Base-by-base conservation (phyloP, 148 eudicot genomes). In the Camellia granthamiana region DNA sequence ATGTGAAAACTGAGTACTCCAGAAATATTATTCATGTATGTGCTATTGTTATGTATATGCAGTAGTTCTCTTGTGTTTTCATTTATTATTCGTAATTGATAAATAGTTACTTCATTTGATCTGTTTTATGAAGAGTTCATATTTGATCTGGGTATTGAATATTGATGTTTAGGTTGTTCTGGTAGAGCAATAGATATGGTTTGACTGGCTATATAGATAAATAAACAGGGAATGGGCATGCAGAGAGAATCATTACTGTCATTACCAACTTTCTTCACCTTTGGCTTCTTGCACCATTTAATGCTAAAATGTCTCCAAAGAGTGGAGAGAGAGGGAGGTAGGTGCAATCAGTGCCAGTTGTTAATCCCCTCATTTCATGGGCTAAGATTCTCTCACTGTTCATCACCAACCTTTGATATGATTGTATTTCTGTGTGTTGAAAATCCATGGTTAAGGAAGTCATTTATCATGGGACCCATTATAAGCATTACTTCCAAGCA, bases 241-340 rank as follows among this genome's bases (percentile, higher is more conserved):
- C 23, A 30, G 69, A 30, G 23, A 65, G 69, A 49, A 58, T 74
- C 6, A 55, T 75, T 43, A 9, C 9, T n/a, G 38, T 75, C 46
- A 38, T 49, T 59, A 18, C 38, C 51, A 75, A 19, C 3, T 9
- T 52, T 14, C 51, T 8, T 59, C 15, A 41, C 58, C 10, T 5
- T 30, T 16, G 43, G 56, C 52, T 77, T 64, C 49, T 21, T 51
- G 70, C 79, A 63, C 70, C 69, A 77, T 77, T 63, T 61, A 49
- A 52, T 76, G 79, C 69, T 75, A 60, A 75, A 75, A 59, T 75
- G 38, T 15, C 78, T 75, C 67, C 19, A 9, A 1, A 60, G 65
- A 59, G 30, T 19, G 6, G 62, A 43, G 13, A 56, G 38, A 30
- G 38, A 30, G 38, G 38, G 38, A 30, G 38, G 38, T 30, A 72